Conservation (phyloP, 805 yeast species). For the Saturnispora zaruensis region DNA sequence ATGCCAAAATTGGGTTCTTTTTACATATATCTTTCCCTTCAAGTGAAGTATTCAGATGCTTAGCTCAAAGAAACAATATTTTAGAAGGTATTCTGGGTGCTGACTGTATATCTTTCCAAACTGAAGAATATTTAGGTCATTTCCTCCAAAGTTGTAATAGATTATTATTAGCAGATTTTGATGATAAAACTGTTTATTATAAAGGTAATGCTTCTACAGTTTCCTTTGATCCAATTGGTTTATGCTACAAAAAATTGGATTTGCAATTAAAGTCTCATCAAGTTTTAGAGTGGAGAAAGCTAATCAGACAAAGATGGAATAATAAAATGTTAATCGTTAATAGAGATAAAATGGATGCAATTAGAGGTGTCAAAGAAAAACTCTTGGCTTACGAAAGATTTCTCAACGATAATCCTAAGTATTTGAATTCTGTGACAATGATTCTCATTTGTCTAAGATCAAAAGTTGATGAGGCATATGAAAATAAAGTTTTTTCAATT, state of each 20-base stretch:
- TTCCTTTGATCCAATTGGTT: conserved; percentile 65
- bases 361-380: conserved; percentile 85
- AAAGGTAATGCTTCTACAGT: conserved; percentile 50
- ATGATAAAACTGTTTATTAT: conserved; percentile 49
- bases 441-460: conserved; percentile 74
- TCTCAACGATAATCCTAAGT: conserved; percentile 62
- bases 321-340: conserved; percentile 65
- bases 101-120: conserved; percentile 81
- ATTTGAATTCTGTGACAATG: conserved; percentile 58
- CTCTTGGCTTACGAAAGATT: conserved; percentile 79
- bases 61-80: conserved; percentile 75
- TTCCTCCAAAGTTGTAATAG: conserved; percentile 86
- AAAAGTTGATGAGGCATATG: conserved; percentile 51
- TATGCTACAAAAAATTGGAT: conserved; percentile 55
- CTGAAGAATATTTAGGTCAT: conserved; percentile 87
- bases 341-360: conserved; percentile 79
- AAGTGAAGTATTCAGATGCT: conserved; percentile 87
- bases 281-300: conserved; percentile 56
- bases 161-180: conserved; percentile 74
- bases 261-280: conserved; percentile 34
- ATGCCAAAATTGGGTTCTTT: conserved; percentile 85
- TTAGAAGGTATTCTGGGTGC: conserved; percentile 84
- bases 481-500: conserved; percentile 62
- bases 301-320: conserved; percentile 75
- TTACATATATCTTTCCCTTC: conserved; percentile 94